Evolutionary conservation across 345 rosid genomes (phyloP).

Genomic region (Limnanthes douglasii): DNA sequence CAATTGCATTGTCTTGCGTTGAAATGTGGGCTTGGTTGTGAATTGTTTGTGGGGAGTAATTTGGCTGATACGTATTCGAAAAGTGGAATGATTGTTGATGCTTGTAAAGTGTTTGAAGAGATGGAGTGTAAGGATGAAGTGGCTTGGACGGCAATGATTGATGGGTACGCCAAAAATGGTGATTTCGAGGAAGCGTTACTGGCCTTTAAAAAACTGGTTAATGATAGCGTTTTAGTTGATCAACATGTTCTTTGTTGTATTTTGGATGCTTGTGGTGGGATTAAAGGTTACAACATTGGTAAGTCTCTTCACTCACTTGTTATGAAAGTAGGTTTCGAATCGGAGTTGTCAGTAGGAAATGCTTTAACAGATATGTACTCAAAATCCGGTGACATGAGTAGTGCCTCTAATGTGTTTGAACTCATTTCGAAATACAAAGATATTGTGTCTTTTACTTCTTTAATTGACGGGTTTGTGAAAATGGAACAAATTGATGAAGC

Average conservation of each 20-base stretch:
- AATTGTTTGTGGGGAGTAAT: constrained; percentile 7
- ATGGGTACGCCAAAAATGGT: constrained; percentile 20
- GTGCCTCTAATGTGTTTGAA: constrained; percentile 17
- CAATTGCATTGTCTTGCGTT: constrained; percentile 7
- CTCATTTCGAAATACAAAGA: constrained; percentile 9
- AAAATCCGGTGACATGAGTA: constrained; percentile 15
- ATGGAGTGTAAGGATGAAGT: constrained; percentile 17
- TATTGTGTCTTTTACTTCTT: constrained; percentile 18
- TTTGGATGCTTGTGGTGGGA: constrained; percentile 15
- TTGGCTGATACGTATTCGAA: constrained; percentile 8
- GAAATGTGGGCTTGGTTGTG: constrained; percentile 3
- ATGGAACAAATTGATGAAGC: constrained; percentile 15
- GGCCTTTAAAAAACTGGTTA: constrained; percentile 8
- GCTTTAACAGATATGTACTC: constrained; percentile 20
- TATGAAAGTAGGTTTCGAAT: constrained; percentile 15
- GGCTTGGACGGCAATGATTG: constrained; percentile 20
- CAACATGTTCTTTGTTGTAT: constrained; percentile 12
- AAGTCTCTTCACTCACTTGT: constrained; percentile 15
- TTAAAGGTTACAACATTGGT: constrained; percentile 14
- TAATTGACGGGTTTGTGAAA: constrained; percentile 20
- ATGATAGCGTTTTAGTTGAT: constrained; percentile 8
- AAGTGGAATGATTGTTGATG: constrained; percentile 10
- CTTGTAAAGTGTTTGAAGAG: constrained; percentile 13
- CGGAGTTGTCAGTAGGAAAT: constrained; percentile 16
- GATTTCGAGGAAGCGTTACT: constrained; percentile 14